Base-by-base conservation (phyloP, 179 eudicot genomes). In the Actinidia polygama region DNA sequence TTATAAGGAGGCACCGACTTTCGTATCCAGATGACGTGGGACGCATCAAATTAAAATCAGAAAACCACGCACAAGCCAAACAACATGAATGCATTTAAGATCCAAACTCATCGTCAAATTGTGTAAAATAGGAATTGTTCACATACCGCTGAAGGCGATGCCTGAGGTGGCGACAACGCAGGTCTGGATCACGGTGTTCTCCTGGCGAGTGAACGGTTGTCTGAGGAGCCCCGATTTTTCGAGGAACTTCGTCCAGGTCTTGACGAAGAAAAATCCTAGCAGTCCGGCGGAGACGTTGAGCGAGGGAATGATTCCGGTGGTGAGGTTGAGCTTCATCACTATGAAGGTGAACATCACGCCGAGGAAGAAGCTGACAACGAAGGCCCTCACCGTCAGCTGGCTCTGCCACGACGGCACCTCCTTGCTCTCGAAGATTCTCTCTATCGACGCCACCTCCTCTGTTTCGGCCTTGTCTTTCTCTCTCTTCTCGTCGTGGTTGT, bases 261-360 rank as follows among this genome's bases (percentile, higher is more conserved):
- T 95, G 19, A 93, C 96, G 73, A 95, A 91, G 87, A 95, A 93
- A 83, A 92, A 95, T 0, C 98, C 97, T 49, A 95, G 66, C 8
- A 95, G 86, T 0, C 98, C 97, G 10, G 98, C 98, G 0, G 97
- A 90, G 10, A 95, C 98, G 30, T 92, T 95, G 7, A 93, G 92
- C 0, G 96, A 93, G 0, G 98, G 98, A 5, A 95, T 91, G 15
- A 95, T 89, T 21, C 98, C 98, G 12, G 97, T 93, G 0, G 98
- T 95, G n/a, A 95, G 88, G 74, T 92, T 95, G 12, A 95, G 90
- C 83, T 95, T 95, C 98, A 95, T 92, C 18, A 93, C 98, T 2
- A 93, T 93, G 85, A 95, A 91, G 6, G 94, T 93, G 82, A 94
- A 94, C 51, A 94, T 36, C 5, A 93, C 68, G 7, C 90, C 85